phyloP scores from a whole-genome alignment of 768 basidiomycete species.

The Agrocybe praecox region DNA sequence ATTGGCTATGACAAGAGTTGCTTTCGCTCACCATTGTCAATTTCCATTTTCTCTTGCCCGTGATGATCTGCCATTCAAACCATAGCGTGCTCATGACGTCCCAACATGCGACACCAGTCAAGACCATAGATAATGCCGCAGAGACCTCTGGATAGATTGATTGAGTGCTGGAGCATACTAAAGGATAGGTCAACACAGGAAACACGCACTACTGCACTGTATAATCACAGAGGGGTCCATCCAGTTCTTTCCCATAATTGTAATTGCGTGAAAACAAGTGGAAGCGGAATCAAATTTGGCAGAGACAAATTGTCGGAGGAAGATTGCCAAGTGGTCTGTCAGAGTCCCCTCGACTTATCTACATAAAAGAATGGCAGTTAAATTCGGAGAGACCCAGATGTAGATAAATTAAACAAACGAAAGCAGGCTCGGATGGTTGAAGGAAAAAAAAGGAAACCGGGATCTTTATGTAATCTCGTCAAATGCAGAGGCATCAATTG shows the following conservation, averaged over 20 bases:
- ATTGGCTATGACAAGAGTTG: background rate
- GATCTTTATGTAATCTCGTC: too few species aligned
- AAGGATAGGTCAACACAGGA: background rate
- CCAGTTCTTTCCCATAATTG: constrained; percentile 21
- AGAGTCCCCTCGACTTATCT: too few species aligned
- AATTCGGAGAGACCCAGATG: too few species aligned
- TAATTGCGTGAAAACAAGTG: background rate
- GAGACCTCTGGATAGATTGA: constrained; percentile 25
- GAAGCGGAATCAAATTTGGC: background rate
- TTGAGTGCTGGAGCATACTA: background rate
- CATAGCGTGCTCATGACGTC: constrained; percentile 29
- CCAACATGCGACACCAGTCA: constrained; percentile 34
- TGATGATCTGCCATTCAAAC: constrained; percentile 34
- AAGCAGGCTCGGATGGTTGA: too few species aligned
- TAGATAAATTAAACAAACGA: too few species aligned
- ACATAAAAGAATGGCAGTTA: too few species aligned
- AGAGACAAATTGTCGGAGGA: too few species aligned
- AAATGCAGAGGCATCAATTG: too few species aligned
- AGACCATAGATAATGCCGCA: constrained; percentile 31
- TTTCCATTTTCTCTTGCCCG: constrained; percentile 28
- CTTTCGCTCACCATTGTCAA: constrained; percentile 33
- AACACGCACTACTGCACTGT: constrained; percentile 26
- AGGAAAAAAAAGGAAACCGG: too few species aligned
- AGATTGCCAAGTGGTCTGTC: too few species aligned
- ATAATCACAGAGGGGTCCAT: constrained; percentile 28